Percentiles rank a stretch among this genome's conserved stretches.
Conservation (phyloP, 2,329 filamentous ascomycete species). For the Coniochaeta sp. region DNA sequence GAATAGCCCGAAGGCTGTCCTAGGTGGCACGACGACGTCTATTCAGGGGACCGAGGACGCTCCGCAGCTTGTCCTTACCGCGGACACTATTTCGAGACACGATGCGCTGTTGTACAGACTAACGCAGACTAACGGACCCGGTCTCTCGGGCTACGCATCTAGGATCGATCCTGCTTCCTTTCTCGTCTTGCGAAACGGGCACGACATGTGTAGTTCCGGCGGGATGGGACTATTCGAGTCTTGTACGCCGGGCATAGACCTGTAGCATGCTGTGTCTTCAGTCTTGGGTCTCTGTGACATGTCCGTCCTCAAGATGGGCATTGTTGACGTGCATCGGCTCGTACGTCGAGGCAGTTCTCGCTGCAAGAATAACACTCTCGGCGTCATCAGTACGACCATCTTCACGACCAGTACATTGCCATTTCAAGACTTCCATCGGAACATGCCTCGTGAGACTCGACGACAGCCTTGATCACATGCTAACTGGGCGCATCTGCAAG, state of each 20-base stretch:
- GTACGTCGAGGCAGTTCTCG: too few relatives aligned
- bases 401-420: too few relatives aligned
- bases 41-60: neutral
- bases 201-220: neutral
- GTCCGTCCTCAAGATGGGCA: neutral
- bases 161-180: neutral
- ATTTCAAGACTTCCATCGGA: too few relatives aligned
- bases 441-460: too few relatives aligned
- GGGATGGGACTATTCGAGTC: neutral
- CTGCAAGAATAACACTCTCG: too few relatives aligned
- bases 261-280: neutral
- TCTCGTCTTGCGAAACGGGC: neutral
- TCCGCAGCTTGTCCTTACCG: neutral
- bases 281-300: neutral
- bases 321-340: too few relatives aligned
- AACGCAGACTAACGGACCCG: neutral
- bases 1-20: neutral
- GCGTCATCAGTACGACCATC: too few relatives aligned
- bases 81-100: neutral
- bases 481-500: too few relatives aligned
- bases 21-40: neutral
- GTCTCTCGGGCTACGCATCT: neutral
- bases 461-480: too few relatives aligned
- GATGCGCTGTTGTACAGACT: neutral
- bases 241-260: neutral